phyloP scores from a whole-genome alignment of 495 filamentous ascomycete genomes.

The Sporormia fimetaria region DNA sequence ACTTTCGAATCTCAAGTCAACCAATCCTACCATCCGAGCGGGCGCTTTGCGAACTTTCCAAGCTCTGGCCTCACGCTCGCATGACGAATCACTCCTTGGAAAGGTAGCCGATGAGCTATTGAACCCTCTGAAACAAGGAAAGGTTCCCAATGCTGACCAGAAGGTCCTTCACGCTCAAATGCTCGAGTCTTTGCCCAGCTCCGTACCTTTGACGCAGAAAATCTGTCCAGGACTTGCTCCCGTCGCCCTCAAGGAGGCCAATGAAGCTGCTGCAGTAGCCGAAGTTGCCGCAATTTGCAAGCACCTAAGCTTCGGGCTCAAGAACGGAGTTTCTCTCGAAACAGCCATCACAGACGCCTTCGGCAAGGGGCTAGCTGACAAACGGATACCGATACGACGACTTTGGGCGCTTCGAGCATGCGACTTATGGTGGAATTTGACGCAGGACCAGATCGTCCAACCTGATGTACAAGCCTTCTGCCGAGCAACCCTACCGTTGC shows the following conservation, averaged over 20 bases:
- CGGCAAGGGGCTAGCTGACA: constrained; percentile 72
- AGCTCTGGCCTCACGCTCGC: constrained; percentile 46
- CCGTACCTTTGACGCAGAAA: constrained; percentile 46
- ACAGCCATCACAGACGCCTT: constrained; percentile 58
- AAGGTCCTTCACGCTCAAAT: constrained; percentile 69
- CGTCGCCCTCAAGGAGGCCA: constrained; percentile 66
- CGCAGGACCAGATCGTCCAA: constrained; percentile 35
- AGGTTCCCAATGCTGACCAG: constrained; percentile 71
- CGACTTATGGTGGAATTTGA: constrained; percentile 53
- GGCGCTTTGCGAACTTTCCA: constrained; percentile 65
- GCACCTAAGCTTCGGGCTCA: constrained; percentile 48
- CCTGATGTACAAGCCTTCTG: constrained; percentile 38
- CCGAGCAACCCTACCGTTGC: constrained; percentile 48
- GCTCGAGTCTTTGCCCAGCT: constrained; percentile 49
- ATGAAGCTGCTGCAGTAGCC: constrained; percentile 67
- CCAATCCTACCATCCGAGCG: constrained; percentile 61
- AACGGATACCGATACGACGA: constrained; percentile 63
- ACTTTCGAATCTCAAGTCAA: constrained; percentile 78
- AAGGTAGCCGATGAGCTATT: constrained; percentile 68
- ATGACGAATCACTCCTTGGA: constrained; percentile 43
- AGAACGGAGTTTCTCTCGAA: constrained; percentile 45
- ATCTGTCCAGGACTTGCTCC: constrained; percentile 54
- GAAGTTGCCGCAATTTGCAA: constrained; percentile 57
- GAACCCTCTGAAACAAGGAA: constrained; percentile 63
- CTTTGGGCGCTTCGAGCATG: constrained; percentile 69